These are phyloP conservation scores for Psilocybe azurescens DNA, from an alignment of 768 basidiomycete genomes.

Conservation along the genomic window DNA sequence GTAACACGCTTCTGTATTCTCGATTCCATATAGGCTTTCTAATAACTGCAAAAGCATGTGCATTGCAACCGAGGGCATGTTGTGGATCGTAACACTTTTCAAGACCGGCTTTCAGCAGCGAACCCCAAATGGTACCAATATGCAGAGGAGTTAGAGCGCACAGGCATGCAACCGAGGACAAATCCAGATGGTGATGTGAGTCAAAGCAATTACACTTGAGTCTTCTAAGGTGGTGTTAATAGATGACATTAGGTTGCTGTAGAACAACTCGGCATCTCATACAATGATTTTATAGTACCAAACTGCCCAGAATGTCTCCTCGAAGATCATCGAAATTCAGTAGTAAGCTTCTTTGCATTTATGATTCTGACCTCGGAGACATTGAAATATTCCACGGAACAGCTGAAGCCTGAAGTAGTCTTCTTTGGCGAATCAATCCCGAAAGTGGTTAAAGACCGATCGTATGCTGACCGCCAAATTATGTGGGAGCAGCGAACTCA, in stretches of 20 bases:
- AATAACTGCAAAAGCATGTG: slow-evolving; percentile 56
- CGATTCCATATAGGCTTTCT: neutral
- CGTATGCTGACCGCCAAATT: slow-evolving; percentile 52
- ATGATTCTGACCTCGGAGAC: neutral
- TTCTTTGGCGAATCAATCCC: slow-evolving; percentile 94
- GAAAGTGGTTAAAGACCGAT: slow-evolving; percentile 63
- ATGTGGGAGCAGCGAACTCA: neutral
- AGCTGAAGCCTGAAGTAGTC: slow-evolving; percentile 84
- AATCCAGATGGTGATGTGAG: slow-evolving; percentile 94
- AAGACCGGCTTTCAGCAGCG: slow-evolving; percentile 67
- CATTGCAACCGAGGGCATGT: slow-evolving; percentile 78
- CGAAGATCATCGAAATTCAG: slow-evolving; percentile 60
- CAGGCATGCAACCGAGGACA: slow-evolving; percentile 68
- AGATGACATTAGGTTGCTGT: slow-evolving; percentile 68
- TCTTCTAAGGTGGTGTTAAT: neutral
- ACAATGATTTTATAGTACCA: slow-evolving; percentile 80
- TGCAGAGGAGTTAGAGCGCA: slow-evolving; percentile 64
- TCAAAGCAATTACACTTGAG: slow-evolving; percentile 17
- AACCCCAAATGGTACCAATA: slow-evolving; percentile 85
- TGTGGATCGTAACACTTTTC: slow-evolving; percentile 71
- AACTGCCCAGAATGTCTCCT: slow-evolving; percentile 71
- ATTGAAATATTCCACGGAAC: slow-evolving; percentile 2
- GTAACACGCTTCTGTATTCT: slow-evolving; percentile 38
- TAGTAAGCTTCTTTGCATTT: slow-evolving; percentile 47
- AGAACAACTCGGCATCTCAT: slow-evolving; percentile 70